Percentiles rank a stretch among this genome's conserved stretches.
These are phyloP conservation scores for Ilyonectria destructans DNA, from an alignment of 2,329 filamentous ascomycete genomes.

Conservation along the genomic window DNA sequence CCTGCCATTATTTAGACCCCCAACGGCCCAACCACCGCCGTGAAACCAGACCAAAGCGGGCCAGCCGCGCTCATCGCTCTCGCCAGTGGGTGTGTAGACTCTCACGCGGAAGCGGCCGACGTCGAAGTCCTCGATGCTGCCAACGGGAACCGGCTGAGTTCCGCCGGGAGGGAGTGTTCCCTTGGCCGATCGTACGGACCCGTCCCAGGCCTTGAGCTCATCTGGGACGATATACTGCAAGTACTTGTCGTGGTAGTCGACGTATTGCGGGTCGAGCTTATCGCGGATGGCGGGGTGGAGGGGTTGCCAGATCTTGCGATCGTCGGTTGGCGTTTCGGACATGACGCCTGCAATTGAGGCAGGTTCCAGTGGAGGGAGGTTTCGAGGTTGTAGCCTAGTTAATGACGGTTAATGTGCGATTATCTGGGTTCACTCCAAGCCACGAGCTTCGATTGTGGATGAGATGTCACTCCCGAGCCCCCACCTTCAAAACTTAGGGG, in stretches of 20 bases:
- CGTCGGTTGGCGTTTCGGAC: constrained; percentile 11
- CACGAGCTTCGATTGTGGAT: not conserved
- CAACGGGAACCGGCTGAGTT: constrained; percentile 48
- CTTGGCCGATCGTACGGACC: constrained; percentile 46
- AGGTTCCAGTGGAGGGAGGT: not conserved
- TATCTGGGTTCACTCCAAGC: not conserved
- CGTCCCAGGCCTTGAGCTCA: constrained; percentile 55
- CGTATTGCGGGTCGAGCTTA: constrained; percentile 57
- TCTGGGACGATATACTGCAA: constrained; percentile 56
- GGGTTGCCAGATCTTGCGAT: constrained; percentile 51
- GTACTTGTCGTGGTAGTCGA: constrained; percentile 56
- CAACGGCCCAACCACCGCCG: constrained; percentile 59
- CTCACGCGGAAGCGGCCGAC: constrained; percentile 51
- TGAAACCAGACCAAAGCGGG: constrained; percentile 59
- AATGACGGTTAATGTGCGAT: not conserved
- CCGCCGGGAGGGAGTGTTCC: constrained; percentile 49
- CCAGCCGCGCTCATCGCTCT: constrained; percentile 50
- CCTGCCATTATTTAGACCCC: constrained; percentile 53
- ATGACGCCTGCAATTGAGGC: not conserved
- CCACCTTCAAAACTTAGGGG: too few species aligned
- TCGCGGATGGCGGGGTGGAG: constrained; percentile 53
- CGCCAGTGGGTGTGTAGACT: constrained; percentile 52
- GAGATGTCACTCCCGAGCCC: not conserved
- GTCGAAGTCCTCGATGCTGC: constrained; percentile 47
- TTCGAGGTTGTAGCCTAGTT: not conserved